Percentiles rank a stretch among this genome's conserved stretches.
Evolutionary conservation across 352 stramenopile genomes (phyloP).

Genomic region (Globisporangium rhizosaccharum): DNA sequence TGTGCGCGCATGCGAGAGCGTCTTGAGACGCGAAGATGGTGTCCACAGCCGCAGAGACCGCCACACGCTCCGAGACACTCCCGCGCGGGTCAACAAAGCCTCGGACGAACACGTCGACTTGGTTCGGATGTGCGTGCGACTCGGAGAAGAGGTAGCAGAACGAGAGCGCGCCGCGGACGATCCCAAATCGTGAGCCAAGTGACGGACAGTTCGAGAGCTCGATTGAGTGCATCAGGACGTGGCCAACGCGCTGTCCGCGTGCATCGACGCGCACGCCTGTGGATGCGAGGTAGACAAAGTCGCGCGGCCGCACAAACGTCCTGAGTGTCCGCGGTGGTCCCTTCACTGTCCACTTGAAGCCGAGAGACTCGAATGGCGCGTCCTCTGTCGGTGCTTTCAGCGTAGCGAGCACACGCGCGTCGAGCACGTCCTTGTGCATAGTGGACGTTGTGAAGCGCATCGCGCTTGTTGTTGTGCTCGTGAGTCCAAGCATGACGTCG

Average conservation of each 20-base stretch:
- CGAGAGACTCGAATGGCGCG: conserved; percentile 23
- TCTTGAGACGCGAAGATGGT: conserved; percentile 20
- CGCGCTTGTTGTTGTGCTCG: conserved; percentile 15
- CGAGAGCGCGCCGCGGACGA: conserved; percentile 29
- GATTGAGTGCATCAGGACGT: conserved; percentile 31
- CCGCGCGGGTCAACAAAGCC: conserved; percentile 30
- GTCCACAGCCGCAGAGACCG: conserved; percentile 14
- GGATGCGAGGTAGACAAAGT: conserved; percentile 27
- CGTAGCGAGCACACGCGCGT: conserved; percentile 20
- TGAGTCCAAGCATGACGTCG: conserved; percentile 25
- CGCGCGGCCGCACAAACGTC: conserved; percentile 18
- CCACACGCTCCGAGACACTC: conserved; percentile 17
- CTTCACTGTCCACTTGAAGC: conserved; percentile 29
- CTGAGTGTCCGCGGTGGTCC: conserved; percentile 14
- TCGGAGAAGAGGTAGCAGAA: conserved; percentile 32
- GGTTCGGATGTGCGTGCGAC: background rate
- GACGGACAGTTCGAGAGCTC: conserved; percentile 17
- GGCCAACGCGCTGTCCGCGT: conserved; percentile 12
- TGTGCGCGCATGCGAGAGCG: conserved; percentile 11
- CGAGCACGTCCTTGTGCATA: conserved; percentile 21
- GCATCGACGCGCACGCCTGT: conserved; percentile 12
- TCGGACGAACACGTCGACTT: conserved; percentile 30
- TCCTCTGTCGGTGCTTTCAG: conserved; percentile 16
- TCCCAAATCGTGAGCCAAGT: conserved; percentile 11
- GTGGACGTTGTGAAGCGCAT: conserved; percentile 19